phyloP scores from a whole-genome alignment of 495 filamentous ascomycete genomes.

The Neurospora sp. region DNA sequence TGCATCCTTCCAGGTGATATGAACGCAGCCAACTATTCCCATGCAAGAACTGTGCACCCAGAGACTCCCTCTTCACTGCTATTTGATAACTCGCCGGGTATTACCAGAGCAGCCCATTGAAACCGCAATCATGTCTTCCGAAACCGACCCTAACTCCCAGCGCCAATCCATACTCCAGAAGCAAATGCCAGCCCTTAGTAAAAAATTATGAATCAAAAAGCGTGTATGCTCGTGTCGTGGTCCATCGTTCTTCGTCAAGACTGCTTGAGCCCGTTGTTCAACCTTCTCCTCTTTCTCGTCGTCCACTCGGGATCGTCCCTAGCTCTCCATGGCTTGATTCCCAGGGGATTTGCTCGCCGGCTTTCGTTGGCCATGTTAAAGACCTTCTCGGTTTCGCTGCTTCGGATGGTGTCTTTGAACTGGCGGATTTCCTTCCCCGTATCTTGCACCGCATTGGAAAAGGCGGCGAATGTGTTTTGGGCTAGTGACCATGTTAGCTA shows the following conservation, averaged over 20 bases:
- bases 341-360: slow-evolving; percentile 33
- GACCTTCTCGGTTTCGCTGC: slow-evolving; percentile 31
- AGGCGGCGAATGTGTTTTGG: slow-evolving; percentile 26
- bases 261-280: background rate
- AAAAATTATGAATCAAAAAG: background rate
- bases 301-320: slow-evolving; percentile 42
- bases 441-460: slow-evolving; percentile 25
- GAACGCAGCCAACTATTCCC: background rate
- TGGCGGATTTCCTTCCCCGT: slow-evolving; percentile 32
- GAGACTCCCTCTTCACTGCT: background rate
- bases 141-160: background rate
- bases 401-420: slow-evolving; percentile 29
- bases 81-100: background rate
- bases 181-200: background rate
- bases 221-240: background rate
- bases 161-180: background rate
- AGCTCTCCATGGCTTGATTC: slow-evolving; percentile 40
- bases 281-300: background rate
- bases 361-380: slow-evolving; percentile 34
- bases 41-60: background rate
- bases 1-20: background rate
- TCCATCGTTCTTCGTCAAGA: background rate
- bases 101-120: background rate
- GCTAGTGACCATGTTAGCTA: slow-evolving; percentile 21
- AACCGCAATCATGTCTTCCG: background rate